A percentile compares a stretch with the other conserved stretches of the same genome.
These are phyloP conservation scores for Phytophthora tentaculata DNA, from an alignment of 352 stramenopile species.

Conservation along the genomic window DNA sequence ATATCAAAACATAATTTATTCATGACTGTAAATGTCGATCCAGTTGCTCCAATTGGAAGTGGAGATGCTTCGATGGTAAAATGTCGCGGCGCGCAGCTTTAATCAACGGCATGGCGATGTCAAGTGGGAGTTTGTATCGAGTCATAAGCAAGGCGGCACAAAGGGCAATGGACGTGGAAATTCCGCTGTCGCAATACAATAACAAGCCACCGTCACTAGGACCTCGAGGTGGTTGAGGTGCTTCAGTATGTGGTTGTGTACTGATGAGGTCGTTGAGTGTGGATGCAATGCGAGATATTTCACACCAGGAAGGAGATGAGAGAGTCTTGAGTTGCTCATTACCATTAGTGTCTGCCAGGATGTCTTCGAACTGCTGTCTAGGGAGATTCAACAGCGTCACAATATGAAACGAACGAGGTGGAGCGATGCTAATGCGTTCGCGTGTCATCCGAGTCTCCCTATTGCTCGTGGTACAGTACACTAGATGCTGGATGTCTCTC, in stretches of 20 bases:
- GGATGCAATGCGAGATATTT: slow-evolving; percentile 4
- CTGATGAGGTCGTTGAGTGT: slow-evolving; percentile 5
- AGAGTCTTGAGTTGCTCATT: slow-evolving; percentile 12
- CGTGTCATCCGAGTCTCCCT: slow-evolving; percentile 6
- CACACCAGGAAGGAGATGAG: slow-evolving; percentile 7
- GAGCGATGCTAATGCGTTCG: not conserved
- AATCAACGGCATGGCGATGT: slow-evolving; percentile 23
- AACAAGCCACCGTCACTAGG: slow-evolving; percentile 21
- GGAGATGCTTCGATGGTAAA: slow-evolving; percentile 15
- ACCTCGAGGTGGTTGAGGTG: not conserved
- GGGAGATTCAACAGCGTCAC: slow-evolving; percentile 18
- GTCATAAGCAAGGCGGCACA: slow-evolving; percentile 47
- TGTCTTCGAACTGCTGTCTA: slow-evolving; percentile 20
- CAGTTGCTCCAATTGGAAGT: slow-evolving; percentile 16
- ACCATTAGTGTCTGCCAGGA: not conserved
- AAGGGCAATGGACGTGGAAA: slow-evolving; percentile 34
- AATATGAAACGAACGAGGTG: slow-evolving; percentile 2
- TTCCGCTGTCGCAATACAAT: slow-evolving; percentile 43
- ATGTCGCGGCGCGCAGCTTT: slow-evolving; percentile 18
- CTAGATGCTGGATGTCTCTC: slow-evolving; percentile 10
- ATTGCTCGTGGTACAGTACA: slow-evolving; percentile 21
- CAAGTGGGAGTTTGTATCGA: slow-evolving; percentile 37
- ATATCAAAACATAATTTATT: slow-evolving; percentile 48
- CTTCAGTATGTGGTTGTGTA: not conserved
- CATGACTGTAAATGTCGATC: not conserved